Base-by-base conservation (phyloP, 768 basidiomycete genomes). In the Cystofilobasidium capitatum region DNA sequence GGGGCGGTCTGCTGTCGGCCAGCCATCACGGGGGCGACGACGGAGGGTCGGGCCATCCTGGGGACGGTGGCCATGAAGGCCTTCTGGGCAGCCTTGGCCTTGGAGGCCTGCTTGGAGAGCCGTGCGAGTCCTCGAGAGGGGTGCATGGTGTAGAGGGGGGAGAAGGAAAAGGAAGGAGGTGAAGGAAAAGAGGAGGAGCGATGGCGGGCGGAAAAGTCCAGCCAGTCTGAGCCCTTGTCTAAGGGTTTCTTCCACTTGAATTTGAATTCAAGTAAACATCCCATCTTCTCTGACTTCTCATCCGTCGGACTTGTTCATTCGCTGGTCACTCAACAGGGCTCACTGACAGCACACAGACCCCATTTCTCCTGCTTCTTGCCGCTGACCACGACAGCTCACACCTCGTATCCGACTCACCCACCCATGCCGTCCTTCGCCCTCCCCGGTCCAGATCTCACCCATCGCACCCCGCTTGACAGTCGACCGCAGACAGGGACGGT, bases 1-100 rank as follows among this genome's bases (percentile, higher is more conserved):
- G 63, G 36, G 31, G 35, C 63, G 49, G 51, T 40, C 49, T 55
- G 49, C 49, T 55, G 36, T 22, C 51, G 63, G 63, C 31, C 24
- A 29, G 51, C 49, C 63, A 40, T 55, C 51, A 64, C 63, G n/a
- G 37, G 37, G 40, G 59, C 59, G 49, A 54, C 63, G 44, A 66
- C 65, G 44, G 58, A 58, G 35, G 65, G 65, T 31, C 65, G 58
- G 58, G 51, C 66, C 26, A 45, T 35, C 35, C 42, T 62, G 60
- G 66, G 60, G n/a, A 51, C 54, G 26, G 66, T 36, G 24, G 51
- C 59, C 9, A 68, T 33, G 47, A 68, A 55, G 47, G 66, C 66
- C 59, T 61, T 61, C 61, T 68, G 66, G 45, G 65, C 57, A 24
- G 42, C 44, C 58, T 66, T 66, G 35, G 49, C 60, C 66, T 68